These are phyloP conservation scores for Salix purpurea DNA, from an alignment of 345 rosid genomes.

Conservation along the genomic window DNA sequence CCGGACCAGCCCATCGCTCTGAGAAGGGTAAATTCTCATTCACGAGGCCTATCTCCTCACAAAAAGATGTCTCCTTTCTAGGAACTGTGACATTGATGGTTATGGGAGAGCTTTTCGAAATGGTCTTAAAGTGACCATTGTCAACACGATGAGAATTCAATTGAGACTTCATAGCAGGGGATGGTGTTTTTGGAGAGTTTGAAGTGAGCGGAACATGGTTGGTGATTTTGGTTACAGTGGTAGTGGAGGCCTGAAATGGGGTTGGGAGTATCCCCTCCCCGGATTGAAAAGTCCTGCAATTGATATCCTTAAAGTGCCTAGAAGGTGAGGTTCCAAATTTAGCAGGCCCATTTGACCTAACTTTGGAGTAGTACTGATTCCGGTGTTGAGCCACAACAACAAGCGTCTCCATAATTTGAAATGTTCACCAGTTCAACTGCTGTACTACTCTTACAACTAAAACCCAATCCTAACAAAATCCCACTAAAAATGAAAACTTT, in stretches of 20 bases:
- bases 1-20: slow-evolving; percentile 97
- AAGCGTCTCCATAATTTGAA: slow-evolving; percentile 71
- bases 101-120: slow-evolving; percentile 46
- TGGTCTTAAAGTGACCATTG: slow-evolving; percentile 5
- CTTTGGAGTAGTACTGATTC: slow-evolving; percentile 48
- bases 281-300: slow-evolving; percentile 70
- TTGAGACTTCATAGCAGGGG: slow-evolving; percentile 1
- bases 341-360: slow-evolving; percentile 38
- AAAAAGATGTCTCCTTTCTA: slow-evolving; percentile 22
- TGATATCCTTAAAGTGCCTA: slow-evolving; percentile 50
- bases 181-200: slow-evolving; percentile 27
- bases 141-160: slow-evolving; percentile 12
- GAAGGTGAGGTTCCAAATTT: slow-evolving; percentile 53
- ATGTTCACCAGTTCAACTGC: slow-evolving; percentile 15
- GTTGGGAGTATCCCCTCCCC: slow-evolving; percentile 72
- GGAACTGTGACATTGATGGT: slow-evolving; percentile 35
- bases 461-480: slow-evolving; percentile 5
- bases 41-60: slow-evolving; percentile 23
- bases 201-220: slow-evolving; percentile 20
- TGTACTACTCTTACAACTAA: not conserved
- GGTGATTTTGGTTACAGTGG: slow-evolving; percentile 29
- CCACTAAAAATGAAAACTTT: slow-evolving; percentile 29
- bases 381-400: slow-evolving; percentile 62
- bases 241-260: slow-evolving; percentile 36
- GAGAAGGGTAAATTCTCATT: slow-evolving; percentile 38